These are phyloP conservation scores for Phyllosticta capitalensis DNA, from an alignment of 2,329 filamentous ascomycete species.

Conservation along the genomic window DNA sequence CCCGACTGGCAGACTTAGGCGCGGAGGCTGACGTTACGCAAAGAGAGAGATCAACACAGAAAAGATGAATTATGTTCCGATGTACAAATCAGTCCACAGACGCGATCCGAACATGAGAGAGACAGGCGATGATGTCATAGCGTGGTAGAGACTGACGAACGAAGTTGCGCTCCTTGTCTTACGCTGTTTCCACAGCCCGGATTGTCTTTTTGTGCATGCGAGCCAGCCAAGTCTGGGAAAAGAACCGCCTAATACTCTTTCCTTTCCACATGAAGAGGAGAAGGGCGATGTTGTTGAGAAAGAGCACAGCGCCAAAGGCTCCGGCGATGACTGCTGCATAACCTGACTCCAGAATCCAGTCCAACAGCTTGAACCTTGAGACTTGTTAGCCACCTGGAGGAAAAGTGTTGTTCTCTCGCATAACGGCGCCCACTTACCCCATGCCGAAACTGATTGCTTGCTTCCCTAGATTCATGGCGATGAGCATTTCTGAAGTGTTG, in stretches of 20 bases:
- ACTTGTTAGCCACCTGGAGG: too few relatives aligned
- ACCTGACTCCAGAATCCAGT: not conserved
- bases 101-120: too few relatives aligned
- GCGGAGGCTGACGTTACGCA: too few relatives aligned
- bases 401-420: too few relatives aligned
- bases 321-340: not conserved
- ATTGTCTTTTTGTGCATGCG: conserved; percentile 21
- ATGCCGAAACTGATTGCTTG: conserved; percentile 28
- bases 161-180: not conserved
- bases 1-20: too few relatives aligned
- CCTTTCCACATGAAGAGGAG: conserved; percentile 27
- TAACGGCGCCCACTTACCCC: too few relatives aligned
- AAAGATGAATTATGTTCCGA: not conserved
- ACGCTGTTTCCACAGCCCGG: conserved; percentile 18
- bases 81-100: not conserved
- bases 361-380: not conserved
- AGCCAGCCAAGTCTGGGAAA: conserved; percentile 23
- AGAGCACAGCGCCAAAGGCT: conserved; percentile 24
- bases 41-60: not conserved
- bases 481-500: conserved; percentile 54
- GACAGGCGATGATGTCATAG: not conserved
- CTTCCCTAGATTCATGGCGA: conserved; percentile 30
- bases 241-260: conserved; percentile 24
- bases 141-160: not conserved
- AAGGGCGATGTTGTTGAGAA: conserved; percentile 25